Conservation (phyloP, 176 grass and related monocot genomes). For the sorghum (Sorghum bicolor) region DNA sequence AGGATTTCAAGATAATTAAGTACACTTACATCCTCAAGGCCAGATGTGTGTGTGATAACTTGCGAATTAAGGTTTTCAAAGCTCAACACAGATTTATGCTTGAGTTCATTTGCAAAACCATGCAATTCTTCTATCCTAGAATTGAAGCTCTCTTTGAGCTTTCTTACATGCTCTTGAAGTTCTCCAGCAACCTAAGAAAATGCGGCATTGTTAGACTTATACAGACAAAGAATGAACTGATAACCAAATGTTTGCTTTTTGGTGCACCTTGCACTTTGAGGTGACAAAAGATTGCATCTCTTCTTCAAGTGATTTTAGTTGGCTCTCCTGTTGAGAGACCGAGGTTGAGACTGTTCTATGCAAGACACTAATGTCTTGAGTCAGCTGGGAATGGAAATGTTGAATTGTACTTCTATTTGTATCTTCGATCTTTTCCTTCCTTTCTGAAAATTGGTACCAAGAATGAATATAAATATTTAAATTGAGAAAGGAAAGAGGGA, state of each 20-base stretch:
- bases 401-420: slow-evolving; percentile 67
- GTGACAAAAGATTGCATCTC: slow-evolving; percentile 59
- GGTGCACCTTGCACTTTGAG: slow-evolving; percentile 58
- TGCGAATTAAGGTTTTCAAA: slow-evolving; percentile 49
- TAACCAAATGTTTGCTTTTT: not conserved
- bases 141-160: slow-evolving; percentile 49
- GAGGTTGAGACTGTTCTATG: slow-evolving; percentile 62
- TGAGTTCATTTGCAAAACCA: slow-evolving; percentile 51
- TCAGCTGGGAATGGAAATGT: slow-evolving; percentile 59
- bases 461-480: not conserved
- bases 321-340: slow-evolving; percentile 63
- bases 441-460: slow-evolving; percentile 54
- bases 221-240: not conserved
- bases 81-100: slow-evolving; percentile 35
- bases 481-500: not conserved
- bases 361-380: slow-evolving; percentile 56
- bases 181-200: slow-evolving; percentile 52
- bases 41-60: slow-evolving; percentile 52
- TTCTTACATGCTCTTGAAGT: slow-evolving; percentile 47
- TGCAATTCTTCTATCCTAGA: slow-evolving; percentile 47
- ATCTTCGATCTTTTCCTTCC: slow-evolving; percentile 68
- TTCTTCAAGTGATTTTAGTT: slow-evolving; percentile 65
- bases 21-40: slow-evolving; percentile 71
- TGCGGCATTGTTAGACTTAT: slow-evolving; percentile 4
- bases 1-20: not conserved